Percentiles rank a stretch among this genome's conserved stretches.
These are phyloP conservation scores for Termitomyces titanicus DNA, from an alignment of 768 basidiomycete species.

Conservation along the genomic window DNA sequence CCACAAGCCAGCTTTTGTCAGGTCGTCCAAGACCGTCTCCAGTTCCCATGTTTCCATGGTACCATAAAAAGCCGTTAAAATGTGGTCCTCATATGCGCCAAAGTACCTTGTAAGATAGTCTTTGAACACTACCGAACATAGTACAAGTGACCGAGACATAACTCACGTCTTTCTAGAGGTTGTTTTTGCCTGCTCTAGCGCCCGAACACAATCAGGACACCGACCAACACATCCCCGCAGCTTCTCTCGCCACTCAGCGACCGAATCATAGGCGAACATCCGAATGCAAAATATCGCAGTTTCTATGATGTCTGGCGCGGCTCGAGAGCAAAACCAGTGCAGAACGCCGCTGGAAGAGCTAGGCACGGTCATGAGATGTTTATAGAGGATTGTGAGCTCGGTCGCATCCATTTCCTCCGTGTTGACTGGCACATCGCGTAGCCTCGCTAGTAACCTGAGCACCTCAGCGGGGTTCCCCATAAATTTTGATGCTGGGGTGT, in stretches of 20 bases:
- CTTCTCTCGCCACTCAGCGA: slow-evolving; percentile 60
- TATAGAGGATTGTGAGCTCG: slow-evolving; percentile 47
- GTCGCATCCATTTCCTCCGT: slow-evolving; percentile 44
- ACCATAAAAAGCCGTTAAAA: slow-evolving; percentile 54
- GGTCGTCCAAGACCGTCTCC: slow-evolving; percentile 42
- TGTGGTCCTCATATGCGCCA: slow-evolving; percentile 52
- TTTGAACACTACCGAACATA: background rate
- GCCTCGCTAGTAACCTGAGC: slow-evolving; percentile 43
- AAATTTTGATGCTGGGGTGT: background rate
- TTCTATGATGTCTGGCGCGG: slow-evolving; percentile 50
- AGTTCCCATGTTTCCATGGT: slow-evolving; percentile 69
- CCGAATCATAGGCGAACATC: slow-evolving; percentile 74
- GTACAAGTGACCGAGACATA: background rate
- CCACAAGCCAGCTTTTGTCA: slow-evolving; percentile 31
- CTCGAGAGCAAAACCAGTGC: slow-evolving; percentile 84
- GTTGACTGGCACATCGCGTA: slow-evolving; percentile 58
- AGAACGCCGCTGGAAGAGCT: slow-evolving; percentile 34
- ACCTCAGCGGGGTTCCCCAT: slow-evolving; percentile 30
- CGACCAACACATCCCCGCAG: slow-evolving; percentile 51
- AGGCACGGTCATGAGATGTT: slow-evolving; percentile 48
- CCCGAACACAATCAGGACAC: slow-evolving; percentile 71
- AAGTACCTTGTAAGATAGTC: slow-evolving; percentile 55
- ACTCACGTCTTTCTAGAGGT: slow-evolving; percentile 72
- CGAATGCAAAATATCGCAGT: slow-evolving; percentile 81
- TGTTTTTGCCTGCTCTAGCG: slow-evolving; percentile 60